Conservation (phyloP, 1,284 basidiomycete species). For the Leccinum griseonigrum region DNA sequence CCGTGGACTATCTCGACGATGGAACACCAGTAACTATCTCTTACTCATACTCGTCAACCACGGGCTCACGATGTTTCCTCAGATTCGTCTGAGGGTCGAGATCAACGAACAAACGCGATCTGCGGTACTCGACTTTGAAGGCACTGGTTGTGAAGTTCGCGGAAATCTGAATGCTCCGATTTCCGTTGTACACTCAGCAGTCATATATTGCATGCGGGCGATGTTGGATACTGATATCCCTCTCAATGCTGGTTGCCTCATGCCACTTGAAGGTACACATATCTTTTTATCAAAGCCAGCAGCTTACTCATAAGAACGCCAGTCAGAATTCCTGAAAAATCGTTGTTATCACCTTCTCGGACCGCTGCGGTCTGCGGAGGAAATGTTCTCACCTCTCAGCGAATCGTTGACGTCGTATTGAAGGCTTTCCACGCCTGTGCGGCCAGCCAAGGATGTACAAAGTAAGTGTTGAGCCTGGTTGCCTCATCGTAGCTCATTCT, state of each 20-base stretch:
- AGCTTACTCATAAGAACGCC: slow-evolving; percentile 14
- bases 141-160: slow-evolving; percentile 86
- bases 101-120: slow-evolving; percentile 79
- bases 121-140: slow-evolving; percentile 88
- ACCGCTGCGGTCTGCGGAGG: slow-evolving; percentile 92
- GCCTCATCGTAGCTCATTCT: slow-evolving; percentile 13
- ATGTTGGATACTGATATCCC: slow-evolving; percentile 94
- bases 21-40: slow-evolving; percentile 68
- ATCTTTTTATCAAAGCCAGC: not conserved
- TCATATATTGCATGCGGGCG: slow-evolving; percentile 93
- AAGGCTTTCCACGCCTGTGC: slow-evolving; percentile 93
- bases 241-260: slow-evolving; percentile 90
- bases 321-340: slow-evolving; percentile 83
- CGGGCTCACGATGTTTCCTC: slow-evolving; percentile 12
- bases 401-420: slow-evolving; percentile 93
- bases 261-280: slow-evolving; percentile 67
- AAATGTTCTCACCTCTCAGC: slow-evolving; percentile 90
- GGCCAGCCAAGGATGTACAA: slow-evolving; percentile 92
- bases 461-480: slow-evolving; percentile 45
- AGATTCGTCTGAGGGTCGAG: slow-evolving; percentile 79
- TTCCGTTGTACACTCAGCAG: slow-evolving; percentile 87
- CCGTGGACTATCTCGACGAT: slow-evolving; percentile 84
- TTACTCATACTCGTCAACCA: not conserved
- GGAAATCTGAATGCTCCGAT: slow-evolving; percentile 91
- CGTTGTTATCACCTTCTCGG: slow-evolving; percentile 78